phyloP scores from a whole-genome alignment of 345 rosid genomes.

The Citrus maxima region DNA sequence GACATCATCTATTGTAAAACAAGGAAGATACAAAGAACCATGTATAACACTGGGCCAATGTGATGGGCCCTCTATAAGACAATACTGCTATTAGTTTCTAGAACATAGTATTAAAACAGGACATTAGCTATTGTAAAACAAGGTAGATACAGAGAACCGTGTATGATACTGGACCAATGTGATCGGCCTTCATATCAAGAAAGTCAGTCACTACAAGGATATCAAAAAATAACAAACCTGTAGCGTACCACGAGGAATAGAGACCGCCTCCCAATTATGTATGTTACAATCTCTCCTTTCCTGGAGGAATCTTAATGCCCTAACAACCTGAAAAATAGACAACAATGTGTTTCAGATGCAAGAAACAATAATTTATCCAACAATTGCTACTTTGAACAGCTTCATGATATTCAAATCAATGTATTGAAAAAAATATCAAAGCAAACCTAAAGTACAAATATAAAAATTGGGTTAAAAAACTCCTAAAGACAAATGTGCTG shows the following conservation, averaged over 20 bases:
- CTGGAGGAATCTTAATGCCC: conserved; percentile 72
- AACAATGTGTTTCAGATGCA: conserved; percentile 1
- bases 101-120: neutral
- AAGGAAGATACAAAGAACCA: neutral
- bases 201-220: conserved; percentile 11
- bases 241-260: conserved; percentile 92
- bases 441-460: neutral
- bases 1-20: neutral
- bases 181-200: neutral
- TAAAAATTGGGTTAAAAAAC: neutral
- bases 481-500: neutral
- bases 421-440: neutral
- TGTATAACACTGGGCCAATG: neutral
- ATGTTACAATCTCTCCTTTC: conserved; percentile 43
- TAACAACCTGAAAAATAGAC: conserved; percentile 63
- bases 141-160: too few species aligned
- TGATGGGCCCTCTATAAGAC: neutral
- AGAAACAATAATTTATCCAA: neutral
- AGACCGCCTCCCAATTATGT: conserved; percentile 62
- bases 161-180: too few species aligned
- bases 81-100: neutral
- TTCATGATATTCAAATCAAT: neutral
- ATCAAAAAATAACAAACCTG: conserved; percentile 63
- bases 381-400: neutral
- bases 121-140: too few species aligned